Evolutionary conservation across 1,139 yeast genomes (phyloP), one percentile per base, ranked within the genome.

Genomic region (Kodamaea sp.): DNA sequence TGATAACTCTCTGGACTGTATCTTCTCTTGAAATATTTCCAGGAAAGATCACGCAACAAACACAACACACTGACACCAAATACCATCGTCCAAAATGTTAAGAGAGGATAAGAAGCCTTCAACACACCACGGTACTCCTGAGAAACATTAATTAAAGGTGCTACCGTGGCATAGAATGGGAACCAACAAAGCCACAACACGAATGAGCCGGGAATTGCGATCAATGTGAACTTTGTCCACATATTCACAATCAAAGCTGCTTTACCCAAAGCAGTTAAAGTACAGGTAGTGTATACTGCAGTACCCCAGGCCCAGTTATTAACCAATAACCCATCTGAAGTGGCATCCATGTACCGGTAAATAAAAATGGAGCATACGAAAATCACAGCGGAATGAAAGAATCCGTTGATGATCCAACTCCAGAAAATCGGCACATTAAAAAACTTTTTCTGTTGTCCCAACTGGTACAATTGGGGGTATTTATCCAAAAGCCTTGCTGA

Each of bases 231-330:
- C 57, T 90, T 89, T 28, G 97, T 94, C 98, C 98, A 94, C 68
- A 87, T 78, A 24, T 87, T 87, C 1, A 95, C 88, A 22, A 90
- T 79, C 41, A 94, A 69, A 0, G 95, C 97, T 1, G 99, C 98
- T 58, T 94, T 94, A 6, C 97, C 97, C 33, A 94, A 72, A 0
- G 94, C 94, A 0, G 97, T 90, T 37, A 90, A 66, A 3, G 90
- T 79, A 59, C 96, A 87, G 0, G 95, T 76, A 1, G 98, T 86
- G 59, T 83, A 94, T 6, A 89, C 68, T 1, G 95, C 86, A 10
- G 92, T 85, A 37, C 98, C 98, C 92, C 96, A 88, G 1, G 85
- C 70, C 97, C 98, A 92, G 53, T 88, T 92, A 55, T 89, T 92
- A 2, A 86, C 84, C n/a, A 80, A 66, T 37, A 70, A 66, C 3